Evolutionary conservation across 805 yeast genomes (phyloP).

Genomic region (Starmerella vaccinii): DNA sequence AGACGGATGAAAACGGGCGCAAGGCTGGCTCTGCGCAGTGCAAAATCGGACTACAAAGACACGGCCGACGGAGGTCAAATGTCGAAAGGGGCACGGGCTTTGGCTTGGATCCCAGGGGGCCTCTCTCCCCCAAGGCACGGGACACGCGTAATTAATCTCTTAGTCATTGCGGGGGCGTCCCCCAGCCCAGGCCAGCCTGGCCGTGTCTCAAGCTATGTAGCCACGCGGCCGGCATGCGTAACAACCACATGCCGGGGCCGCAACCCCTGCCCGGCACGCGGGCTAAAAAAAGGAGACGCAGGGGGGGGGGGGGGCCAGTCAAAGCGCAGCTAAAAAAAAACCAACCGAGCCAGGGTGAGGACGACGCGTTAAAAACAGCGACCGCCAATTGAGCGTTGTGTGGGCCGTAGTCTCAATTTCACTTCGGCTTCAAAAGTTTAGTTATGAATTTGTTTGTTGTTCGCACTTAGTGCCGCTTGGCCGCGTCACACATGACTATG

Average conservation of each 20-base stretch:
- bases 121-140: too few species aligned
- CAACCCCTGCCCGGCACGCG: background rate
- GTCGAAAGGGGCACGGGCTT: slow-evolving; percentile 5
- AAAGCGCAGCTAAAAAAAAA: background rate
- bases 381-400: too few species aligned
- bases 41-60: background rate
- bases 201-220: slow-evolving; percentile 3
- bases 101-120: slow-evolving; percentile 1
- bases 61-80: background rate
- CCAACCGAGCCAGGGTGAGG: background rate
- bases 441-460: too few species aligned
- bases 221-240: background rate
- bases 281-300: slow-evolving; percentile 2
- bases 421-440: too few species aligned
- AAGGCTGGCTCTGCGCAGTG: background rate
- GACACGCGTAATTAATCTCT: slow-evolving; percentile 1
- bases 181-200: background rate
- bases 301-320: background rate
- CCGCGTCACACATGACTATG: too few species aligned
- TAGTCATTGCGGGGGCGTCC: slow-evolving; percentile 8
- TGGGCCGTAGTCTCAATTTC: too few species aligned
- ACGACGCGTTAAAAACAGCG: background rate
- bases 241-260: slow-evolving; percentile 9
- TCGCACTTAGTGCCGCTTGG: too few species aligned
- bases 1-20: background rate